Evolutionary conservation across 2,329 filamentous ascomycete genomes (phyloP), one percentile per base, ranked within the genome.

Genomic region (Pezizomycotina sp.): DNA sequence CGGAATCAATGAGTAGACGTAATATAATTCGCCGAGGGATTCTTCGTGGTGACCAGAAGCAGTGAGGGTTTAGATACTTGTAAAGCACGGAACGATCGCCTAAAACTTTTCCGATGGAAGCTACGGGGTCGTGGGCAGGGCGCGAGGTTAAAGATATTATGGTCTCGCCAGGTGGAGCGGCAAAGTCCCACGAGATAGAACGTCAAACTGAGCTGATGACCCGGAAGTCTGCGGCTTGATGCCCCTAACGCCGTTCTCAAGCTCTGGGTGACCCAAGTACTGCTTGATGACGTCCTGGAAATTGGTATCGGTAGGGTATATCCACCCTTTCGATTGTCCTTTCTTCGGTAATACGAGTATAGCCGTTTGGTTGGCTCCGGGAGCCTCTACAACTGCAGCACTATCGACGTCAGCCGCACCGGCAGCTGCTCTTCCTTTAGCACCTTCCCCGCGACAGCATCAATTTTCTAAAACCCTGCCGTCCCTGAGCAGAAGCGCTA

Each of bases 51-150:
- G 15, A 52, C 43, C 2, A 27, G 18, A 2, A 83, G 64, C 5
- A n/a, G 81, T 68, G 58, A 92, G 80, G 73, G 60, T 91, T 92
- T 25, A 98, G 62, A 55, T 95, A 95, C 60, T 98, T 98, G 70
- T 98, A 98, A 46, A 86, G 69, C 30, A 98, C 89, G n/a, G 74
- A 75, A 27, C 89, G 72, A 52, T 98, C 78, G 16, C 83, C 84
- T 14, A 98, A 69, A 1, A 95, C 89, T 41, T 81, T 82, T 6
- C 89, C 89, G 49, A 98, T 92, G 1, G 89, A 95, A 3, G 89
- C 86, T 30, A 95, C 74, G 0, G 82, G 82, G 50, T 98, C 84
- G 47, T 86, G 77, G 2, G 68, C 54, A 6, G 81, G 74, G 30
- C 75, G 69, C 12, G 74, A 66, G 2, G 74, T 74, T 24, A 89